phyloP scores from a whole-genome alignment of 306 rosid species.

The Vachellia collinsii region DNA sequence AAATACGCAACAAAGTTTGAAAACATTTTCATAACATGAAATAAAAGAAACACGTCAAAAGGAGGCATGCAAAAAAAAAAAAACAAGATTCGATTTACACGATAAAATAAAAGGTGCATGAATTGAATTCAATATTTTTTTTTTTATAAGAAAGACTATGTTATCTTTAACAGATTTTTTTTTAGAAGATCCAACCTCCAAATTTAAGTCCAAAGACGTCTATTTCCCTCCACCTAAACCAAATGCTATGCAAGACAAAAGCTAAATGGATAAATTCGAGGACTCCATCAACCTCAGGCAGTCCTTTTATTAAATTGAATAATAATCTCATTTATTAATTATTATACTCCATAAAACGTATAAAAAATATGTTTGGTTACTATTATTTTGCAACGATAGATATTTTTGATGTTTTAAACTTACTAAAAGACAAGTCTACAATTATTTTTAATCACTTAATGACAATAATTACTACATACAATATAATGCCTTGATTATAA shows the following conservation, averaged over 20 bases:
- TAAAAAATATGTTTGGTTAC: too few species aligned
- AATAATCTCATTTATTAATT: too few species aligned
- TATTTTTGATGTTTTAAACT: background rate
- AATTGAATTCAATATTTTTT: background rate
- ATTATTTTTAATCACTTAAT: background rate
- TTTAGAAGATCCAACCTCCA: too few species aligned
- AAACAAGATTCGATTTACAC: background rate
- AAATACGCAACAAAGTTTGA: background rate
- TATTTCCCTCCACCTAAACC: too few species aligned
- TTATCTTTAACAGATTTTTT: too few species aligned
- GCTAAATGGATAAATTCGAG: background rate
- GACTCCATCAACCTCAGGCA: background rate
- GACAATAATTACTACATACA: background rate
- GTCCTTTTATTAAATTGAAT: background rate
- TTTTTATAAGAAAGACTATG: too few species aligned
- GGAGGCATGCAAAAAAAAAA: background rate
- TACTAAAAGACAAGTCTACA: background rate
- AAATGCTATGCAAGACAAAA: background rate
- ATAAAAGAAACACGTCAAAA: too few species aligned
- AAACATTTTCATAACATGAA: background rate
- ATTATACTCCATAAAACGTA: background rate
- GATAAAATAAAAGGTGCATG: background rate
- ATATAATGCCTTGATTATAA: background rate
- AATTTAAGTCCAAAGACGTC: too few species aligned
- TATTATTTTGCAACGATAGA: background rate